Conservation (phyloP, 2,329 filamentous ascomycete species). For the Sphaerulina populicola region DNA sequence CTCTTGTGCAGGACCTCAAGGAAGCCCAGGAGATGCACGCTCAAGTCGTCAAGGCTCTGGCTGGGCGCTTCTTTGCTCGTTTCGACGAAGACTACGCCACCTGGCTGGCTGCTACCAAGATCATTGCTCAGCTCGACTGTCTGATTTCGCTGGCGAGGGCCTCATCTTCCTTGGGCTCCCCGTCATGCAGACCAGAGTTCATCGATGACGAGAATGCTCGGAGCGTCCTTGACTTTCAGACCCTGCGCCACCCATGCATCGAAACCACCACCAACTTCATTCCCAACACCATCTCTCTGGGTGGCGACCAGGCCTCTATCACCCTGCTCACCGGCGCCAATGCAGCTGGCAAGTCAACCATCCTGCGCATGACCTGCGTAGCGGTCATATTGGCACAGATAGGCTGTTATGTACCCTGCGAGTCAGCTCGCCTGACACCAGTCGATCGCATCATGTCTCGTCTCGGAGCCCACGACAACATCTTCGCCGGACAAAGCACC, state of each 20-base stretch:
- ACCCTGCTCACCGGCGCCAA: conserved; percentile 91
- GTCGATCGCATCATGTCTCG: conserved; percentile 98
- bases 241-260: conserved; percentile 93
- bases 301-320: conserved; percentile 73
- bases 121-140: conserved; percentile 88
- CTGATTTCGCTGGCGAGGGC: conserved; percentile 87
- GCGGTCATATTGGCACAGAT: conserved; percentile 97
- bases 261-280: conserved; percentile 86
- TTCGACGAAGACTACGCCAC: conserved; percentile 80
- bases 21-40: conserved; percentile 90
- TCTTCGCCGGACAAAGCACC: conserved; percentile 93
- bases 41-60: conserved; percentile 81
- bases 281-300: conserved; percentile 83
- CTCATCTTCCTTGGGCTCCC: conserved; percentile 72
- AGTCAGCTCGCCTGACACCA: conserved; percentile 73
- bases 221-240: conserved; percentile 81
- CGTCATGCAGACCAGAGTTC: conserved; percentile 82
- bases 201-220: conserved; percentile 62
- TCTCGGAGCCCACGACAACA: conserved; percentile 95
- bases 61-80: conserved; percentile 70
- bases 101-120: conserved; percentile 84
- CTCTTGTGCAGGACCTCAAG: conserved; percentile 76
- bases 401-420: conserved; percentile 82
- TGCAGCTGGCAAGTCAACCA: conserved; percentile 92
- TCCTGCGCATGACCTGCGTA: conserved; percentile 92